These are phyloP conservation scores for Coniferiporia sulphurascens DNA, from an alignment of 1,284 basidiomycete species.

Conservation along the genomic window DNA sequence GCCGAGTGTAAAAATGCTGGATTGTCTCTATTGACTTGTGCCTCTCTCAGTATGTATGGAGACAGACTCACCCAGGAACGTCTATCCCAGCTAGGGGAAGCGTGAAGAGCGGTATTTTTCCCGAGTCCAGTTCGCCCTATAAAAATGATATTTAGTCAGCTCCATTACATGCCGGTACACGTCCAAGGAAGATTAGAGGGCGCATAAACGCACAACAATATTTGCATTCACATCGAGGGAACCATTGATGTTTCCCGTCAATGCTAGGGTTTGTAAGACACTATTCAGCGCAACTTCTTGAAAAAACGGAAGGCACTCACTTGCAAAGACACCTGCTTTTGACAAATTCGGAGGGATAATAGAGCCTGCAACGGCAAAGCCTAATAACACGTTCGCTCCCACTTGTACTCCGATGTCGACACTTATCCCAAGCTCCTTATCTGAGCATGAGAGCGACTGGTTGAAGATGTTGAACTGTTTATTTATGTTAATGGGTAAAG, in stretches of 20 bases:
- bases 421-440: constrained; percentile 20
- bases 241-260: constrained; percentile 29
- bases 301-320: constrained; percentile 15
- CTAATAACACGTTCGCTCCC: constrained; percentile 35
- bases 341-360: constrained; percentile 36
- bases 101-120: constrained; percentile 27
- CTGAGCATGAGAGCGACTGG: constrained; percentile 35
- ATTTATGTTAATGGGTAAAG: constrained; percentile 28
- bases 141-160: not conserved
- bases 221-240: constrained; percentile 31
- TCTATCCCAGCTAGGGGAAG: constrained; percentile 36
- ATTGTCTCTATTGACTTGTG: not conserved
- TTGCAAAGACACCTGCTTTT: constrained; percentile 29
- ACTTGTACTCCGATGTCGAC: constrained; percentile 37
- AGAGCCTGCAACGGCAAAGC: constrained; percentile 38
- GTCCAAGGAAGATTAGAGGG: not conserved
- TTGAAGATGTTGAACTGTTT: constrained; percentile 38
- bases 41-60: not conserved
- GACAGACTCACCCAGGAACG: constrained; percentile 34
- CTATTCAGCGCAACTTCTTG: not conserved
- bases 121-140: constrained; percentile 9
- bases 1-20: constrained; percentile 21
- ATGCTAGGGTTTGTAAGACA: not conserved
- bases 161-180: not conserved
- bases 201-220: constrained; percentile 17